phyloP scores from a whole-genome alignment of 2,329 filamentous ascomycete genomes.

The Fusarium nanum region DNA sequence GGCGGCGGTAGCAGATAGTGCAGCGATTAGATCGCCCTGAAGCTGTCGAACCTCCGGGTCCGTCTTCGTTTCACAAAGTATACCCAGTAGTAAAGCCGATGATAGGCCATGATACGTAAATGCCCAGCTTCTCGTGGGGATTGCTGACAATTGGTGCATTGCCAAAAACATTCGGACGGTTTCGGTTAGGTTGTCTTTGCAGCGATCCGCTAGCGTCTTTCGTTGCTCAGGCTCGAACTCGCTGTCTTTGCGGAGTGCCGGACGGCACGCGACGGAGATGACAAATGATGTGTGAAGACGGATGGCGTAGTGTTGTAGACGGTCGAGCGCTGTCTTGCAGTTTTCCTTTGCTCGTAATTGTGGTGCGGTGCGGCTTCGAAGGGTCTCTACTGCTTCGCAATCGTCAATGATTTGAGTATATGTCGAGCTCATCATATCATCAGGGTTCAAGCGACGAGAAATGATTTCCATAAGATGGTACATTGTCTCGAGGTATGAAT shows the following conservation, averaged over 20 bases:
- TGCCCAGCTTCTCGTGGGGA: slow-evolving; percentile 74
- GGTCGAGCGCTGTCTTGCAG: slow-evolving; percentile 72
- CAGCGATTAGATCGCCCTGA: slow-evolving; percentile 72
- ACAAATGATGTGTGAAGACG: slow-evolving; percentile 74
- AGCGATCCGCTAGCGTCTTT: slow-evolving; percentile 65
- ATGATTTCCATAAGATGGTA: slow-evolving; percentile 73
- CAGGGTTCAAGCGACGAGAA: slow-evolving; percentile 67
- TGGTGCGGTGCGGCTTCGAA: slow-evolving; percentile 60
- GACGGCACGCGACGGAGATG: slow-evolving; percentile 72
- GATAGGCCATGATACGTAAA: slow-evolving; percentile 76
- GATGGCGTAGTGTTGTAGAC: slow-evolving; percentile 72
- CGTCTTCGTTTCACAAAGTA: slow-evolving; percentile 71
- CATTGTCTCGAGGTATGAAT: slow-evolving; percentile 73
- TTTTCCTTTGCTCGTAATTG: slow-evolving; percentile 69
- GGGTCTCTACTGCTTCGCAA: slow-evolving; percentile 65
- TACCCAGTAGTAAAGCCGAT: slow-evolving; percentile 72
- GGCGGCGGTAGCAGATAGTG: slow-evolving; percentile 71
- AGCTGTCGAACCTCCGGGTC: slow-evolving; percentile 72
- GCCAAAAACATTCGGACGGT: slow-evolving; percentile 76
- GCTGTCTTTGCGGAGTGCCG: slow-evolving; percentile 68
- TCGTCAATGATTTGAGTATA: slow-evolving; percentile 69
- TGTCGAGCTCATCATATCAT: slow-evolving; percentile 60
- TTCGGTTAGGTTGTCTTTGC: slow-evolving; percentile 71
- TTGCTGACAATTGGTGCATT: slow-evolving; percentile 75
- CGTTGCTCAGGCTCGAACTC: slow-evolving; percentile 65